Base-by-base conservation (phyloP, 2,329 filamentous ascomycete species). In the Aspergillus sp. region DNA sequence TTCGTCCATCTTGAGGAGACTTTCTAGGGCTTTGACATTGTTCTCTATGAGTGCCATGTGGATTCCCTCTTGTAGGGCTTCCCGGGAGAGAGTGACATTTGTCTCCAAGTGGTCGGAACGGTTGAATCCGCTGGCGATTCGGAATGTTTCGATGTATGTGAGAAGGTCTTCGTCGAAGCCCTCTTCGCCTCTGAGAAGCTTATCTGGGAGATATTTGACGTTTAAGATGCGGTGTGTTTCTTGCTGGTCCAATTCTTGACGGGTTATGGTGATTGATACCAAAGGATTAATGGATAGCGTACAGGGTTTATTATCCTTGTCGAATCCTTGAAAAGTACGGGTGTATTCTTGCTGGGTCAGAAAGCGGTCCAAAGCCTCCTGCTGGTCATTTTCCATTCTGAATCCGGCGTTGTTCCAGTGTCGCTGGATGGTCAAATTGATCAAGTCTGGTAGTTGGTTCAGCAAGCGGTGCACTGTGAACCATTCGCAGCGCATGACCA, bases 1-100 rank as follows among this genome's bases (percentile, higher is more conserved):
- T 45, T 67, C 62, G 40, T 68, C 66, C 6, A 71, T 50, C 40
- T 68, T 68, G 12, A 72, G 57, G 5, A 73, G 56, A 9, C 54
- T 55, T 5, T 52, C 43, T 5, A 72, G 54, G 0, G 64, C 65
- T 5, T 46, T 42, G 2, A 45, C 28, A 30, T 72, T 65, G 8
- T 56, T 45, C 5, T 62, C 54, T 6, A 53, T 28, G 7, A 74
- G 62, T 7, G 71, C 70, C 4, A 56, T 60, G 27, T 58, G 56
- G 38, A 74, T 64, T 7, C 71, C 70, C 27, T 64, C 47, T n/a
- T 70, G 65, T 2, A 70, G 45, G 0, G 57, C 57, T 3, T 54
- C 50, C 2, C 56, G 60, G 4, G 69, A 62, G 7, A 70, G 50
- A 9, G 44, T 27, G 37, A 58, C 39, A 31, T 52, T 41, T 11